Conservation (phyloP, 495 filamentous ascomycete genomes). For the Penicillium bialowiezense region DNA sequence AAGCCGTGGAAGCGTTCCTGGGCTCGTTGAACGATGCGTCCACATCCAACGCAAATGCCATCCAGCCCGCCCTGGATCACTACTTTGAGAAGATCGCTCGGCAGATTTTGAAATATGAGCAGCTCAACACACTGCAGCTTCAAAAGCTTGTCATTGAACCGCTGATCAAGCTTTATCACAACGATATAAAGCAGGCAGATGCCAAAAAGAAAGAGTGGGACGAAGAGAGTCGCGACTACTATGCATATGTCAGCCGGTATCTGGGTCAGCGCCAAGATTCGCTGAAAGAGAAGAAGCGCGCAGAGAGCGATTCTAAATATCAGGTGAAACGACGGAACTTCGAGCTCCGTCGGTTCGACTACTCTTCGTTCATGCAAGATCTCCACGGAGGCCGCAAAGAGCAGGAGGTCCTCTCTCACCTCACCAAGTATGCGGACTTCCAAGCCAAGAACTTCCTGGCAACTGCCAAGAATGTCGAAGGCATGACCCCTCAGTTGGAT, state of each 20-base stretch:
- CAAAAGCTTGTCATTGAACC: conserved; percentile 94
- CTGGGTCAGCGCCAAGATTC: conserved; percentile 94
- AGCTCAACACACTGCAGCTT: conserved; percentile 76
- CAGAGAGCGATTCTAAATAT: conserved; percentile 93
- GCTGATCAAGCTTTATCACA: conserved; percentile 82
- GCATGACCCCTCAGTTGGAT: conserved; percentile 84
- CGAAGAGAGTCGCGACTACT: conserved; percentile 97
- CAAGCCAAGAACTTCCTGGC: conserved; percentile 81
- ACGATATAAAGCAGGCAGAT: conserved; percentile 98
- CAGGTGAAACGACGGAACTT: conserved; percentile 91
- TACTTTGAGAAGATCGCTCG: conserved; percentile 97
- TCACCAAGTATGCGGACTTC: conserved; percentile 91
- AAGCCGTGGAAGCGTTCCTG: conserved; percentile 77
- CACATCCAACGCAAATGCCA: conserved; percentile 87
- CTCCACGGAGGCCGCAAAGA: conserved; percentile 96
- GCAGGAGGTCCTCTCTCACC: conserved; percentile 91
- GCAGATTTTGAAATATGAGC: conserved; percentile 85
- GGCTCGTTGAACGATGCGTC: conserved; percentile 86
- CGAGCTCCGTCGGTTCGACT: conserved; percentile 96
- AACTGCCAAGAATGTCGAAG: conserved; percentile 82
- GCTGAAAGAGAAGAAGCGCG: conserved; percentile 92
- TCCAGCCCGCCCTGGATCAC: conserved; percentile 92
- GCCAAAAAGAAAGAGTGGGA: conserved; percentile 97
- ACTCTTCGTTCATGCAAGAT: conserved; percentile 99
- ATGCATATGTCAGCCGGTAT: conserved; percentile 90